Evolutionary conservation across 148 eudicot species (phyloP).

Genomic region (Camellia japonica): DNA sequence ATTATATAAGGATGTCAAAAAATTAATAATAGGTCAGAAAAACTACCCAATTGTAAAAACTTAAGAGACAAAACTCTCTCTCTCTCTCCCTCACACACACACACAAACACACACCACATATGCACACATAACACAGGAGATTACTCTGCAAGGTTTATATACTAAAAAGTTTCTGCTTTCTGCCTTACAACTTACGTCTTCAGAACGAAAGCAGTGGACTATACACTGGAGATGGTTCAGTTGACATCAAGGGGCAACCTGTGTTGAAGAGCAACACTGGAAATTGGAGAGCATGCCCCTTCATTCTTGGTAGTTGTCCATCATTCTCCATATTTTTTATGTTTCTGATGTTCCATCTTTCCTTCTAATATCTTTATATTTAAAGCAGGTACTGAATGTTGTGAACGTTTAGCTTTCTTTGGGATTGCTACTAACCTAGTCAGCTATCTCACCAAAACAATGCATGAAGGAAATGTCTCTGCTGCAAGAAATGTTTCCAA

Average conservation of each 20-base stretch:
- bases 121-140: background rate
- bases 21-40: background rate
- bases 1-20: background rate
- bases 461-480: too few species aligned
- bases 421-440: too few species aligned
- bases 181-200: background rate
- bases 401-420: too few species aligned
- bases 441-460: too few species aligned
- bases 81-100: background rate
- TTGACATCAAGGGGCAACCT: slow-evolving; percentile 48
- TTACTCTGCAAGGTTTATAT: background rate
- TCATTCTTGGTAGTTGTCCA: too few species aligned
- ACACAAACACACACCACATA: too few species aligned
- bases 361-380: too few species aligned
- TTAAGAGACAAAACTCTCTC: background rate
- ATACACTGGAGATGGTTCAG: slow-evolving; percentile 62
- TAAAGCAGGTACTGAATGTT: too few species aligned
- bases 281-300: slow-evolving; percentile 21
- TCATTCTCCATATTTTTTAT: too few species aligned
- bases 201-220: slow-evolving; percentile 39
- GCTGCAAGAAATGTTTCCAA: too few species aligned
- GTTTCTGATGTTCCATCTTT: too few species aligned
- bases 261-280: slow-evolving; percentile 67
- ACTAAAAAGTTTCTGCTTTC: background rate
- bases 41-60: background rate